Conservation (phyloP, 345 rosid genomes). For the Populus pruinosa region DNA sequence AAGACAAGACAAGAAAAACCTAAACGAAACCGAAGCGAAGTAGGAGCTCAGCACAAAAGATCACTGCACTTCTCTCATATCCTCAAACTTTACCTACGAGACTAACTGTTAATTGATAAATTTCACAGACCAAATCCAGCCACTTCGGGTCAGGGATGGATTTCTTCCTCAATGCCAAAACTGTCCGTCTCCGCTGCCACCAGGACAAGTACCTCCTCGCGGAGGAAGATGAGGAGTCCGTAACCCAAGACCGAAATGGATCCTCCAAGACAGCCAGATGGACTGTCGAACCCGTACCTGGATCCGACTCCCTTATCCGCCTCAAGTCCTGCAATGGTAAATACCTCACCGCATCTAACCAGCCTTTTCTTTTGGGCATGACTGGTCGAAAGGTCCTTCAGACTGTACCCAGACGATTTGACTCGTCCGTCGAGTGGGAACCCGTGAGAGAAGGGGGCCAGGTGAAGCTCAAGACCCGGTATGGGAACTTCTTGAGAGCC, state of each 20-base stretch:
- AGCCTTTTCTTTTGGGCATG: slow-evolving; percentile 34
- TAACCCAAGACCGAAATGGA: slow-evolving; percentile 29
- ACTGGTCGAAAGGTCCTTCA: slow-evolving; percentile 33
- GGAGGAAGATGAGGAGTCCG: slow-evolving; percentile 26
- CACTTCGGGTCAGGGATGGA: slow-evolving; percentile 23
- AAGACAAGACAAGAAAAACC: background rate
- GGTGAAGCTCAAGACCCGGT: slow-evolving; percentile 39
- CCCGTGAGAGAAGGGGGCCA: slow-evolving; percentile 40
- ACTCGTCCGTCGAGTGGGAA: slow-evolving; percentile 77
- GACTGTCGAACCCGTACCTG: slow-evolving; percentile 19
- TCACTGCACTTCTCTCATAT: background rate
- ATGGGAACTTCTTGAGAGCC: slow-evolving; percentile 45
- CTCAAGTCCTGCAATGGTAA: slow-evolving; percentile 30
- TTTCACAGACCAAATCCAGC: background rate
- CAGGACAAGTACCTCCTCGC: slow-evolving; percentile 35
- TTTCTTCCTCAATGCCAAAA: slow-evolving; percentile 24
- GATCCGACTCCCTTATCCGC: slow-evolving; percentile 19
- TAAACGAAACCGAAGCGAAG: background rate
- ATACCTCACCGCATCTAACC: slow-evolving; percentile 34
- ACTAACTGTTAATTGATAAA: background rate
- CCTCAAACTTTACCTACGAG: background rate
- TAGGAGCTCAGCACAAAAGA: background rate
- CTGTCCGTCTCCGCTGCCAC: slow-evolving; percentile 34
- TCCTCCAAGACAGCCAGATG: slow-evolving; percentile 29
- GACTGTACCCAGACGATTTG: slow-evolving; percentile 32